Evolutionary conservation across 495 filamentous ascomycete species (phyloP).

Genomic region (Trichocladium antarcticum): DNA sequence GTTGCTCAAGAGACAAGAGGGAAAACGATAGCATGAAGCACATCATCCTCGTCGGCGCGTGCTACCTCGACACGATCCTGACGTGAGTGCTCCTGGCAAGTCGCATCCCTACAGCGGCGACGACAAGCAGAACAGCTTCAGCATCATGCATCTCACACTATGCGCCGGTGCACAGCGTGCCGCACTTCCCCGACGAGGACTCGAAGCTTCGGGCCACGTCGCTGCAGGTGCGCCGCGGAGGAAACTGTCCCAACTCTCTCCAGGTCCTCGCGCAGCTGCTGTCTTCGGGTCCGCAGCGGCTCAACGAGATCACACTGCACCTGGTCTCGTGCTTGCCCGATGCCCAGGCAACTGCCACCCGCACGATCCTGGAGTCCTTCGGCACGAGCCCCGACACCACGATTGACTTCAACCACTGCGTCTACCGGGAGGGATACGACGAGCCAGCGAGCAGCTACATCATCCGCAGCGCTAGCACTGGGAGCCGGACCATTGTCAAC

Average conservation of each 20-base stretch:
- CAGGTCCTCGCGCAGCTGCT: conserved; percentile 56
- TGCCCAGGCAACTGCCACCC: conserved; percentile 24
- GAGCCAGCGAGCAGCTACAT: conserved; percentile 63
- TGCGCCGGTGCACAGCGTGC: conserved; percentile 38
- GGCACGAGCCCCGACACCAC: background rate
- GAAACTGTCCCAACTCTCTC: conserved; percentile 61
- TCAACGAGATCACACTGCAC: conserved; percentile 22
- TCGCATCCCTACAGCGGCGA: background rate
- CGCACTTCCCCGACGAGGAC: conserved; percentile 57
- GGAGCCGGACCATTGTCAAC: conserved; percentile 59
- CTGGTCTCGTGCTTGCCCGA: conserved; percentile 34
- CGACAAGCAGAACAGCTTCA: background rate
- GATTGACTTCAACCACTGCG: conserved; percentile 44
- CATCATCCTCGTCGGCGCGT: conserved; percentile 52
- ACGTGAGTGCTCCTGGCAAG: conserved; percentile 36
- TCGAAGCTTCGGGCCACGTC: conserved; percentile 55
- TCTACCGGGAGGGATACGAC: conserved; percentile 44
- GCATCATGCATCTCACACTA: conserved; percentile 10
- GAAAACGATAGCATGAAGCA: conserved; percentile 24
- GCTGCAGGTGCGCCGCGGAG: conserved; percentile 51
- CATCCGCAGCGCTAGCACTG: conserved; percentile 47
- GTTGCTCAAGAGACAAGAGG: background rate
- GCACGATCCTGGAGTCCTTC: conserved; percentile 35
- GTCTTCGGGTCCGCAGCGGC: conserved; percentile 1
- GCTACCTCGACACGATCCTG: conserved; percentile 57